Evolutionary conservation across 1,284 basidiomycete genomes (phyloP).

Genomic region (Ganoderma sp.): DNA sequence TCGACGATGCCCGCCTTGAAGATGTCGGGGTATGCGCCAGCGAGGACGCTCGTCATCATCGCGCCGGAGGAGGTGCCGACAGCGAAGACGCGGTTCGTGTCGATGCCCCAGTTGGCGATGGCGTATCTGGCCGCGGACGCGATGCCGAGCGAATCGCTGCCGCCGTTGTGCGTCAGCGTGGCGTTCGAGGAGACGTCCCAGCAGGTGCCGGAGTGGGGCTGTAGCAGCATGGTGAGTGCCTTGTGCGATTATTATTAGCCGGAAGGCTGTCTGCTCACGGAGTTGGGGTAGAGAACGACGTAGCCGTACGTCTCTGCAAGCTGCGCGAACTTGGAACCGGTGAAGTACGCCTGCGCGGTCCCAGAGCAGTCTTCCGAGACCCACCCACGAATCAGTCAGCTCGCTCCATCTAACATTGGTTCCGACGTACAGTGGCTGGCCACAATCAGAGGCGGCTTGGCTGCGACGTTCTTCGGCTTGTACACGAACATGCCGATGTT

Average conservation of each 20-base stretch:
- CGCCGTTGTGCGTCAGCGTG: slow-evolving; percentile 59
- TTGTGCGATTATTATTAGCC: not conserved
- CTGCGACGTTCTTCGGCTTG: slow-evolving; percentile 49
- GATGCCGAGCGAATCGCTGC: slow-evolving; percentile 60
- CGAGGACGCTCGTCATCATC: slow-evolving; percentile 66
- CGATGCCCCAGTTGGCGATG: slow-evolving; percentile 54
- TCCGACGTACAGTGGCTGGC: slow-evolving; percentile 49
- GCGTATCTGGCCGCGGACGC: slow-evolving; percentile 55
- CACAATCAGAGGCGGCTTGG: slow-evolving; percentile 51
- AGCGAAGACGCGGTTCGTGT: slow-evolving; percentile 52
- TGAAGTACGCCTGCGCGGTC: slow-evolving; percentile 58
- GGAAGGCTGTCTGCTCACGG: slow-evolving; percentile 39
- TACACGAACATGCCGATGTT: slow-evolving; percentile 56
- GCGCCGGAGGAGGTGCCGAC: slow-evolving; percentile 61
- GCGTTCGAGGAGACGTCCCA: slow-evolving; percentile 59
- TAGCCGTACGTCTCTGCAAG: slow-evolving; percentile 56
- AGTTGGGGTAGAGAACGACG: slow-evolving; percentile 56
- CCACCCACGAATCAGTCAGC: not conserved
- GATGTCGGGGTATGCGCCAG: slow-evolving; percentile 61
- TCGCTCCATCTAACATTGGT: not conserved
- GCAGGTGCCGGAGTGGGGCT: slow-evolving; percentile 53
- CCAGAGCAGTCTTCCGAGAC: slow-evolving; percentile 48
- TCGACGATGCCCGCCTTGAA: slow-evolving; percentile 55
- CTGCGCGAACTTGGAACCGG: slow-evolving; percentile 54
- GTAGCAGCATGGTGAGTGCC: slow-evolving; percentile 26